These are phyloP conservation scores for Miscanthus lutarioriparius DNA, from an alignment of 176 grass and related monocot species.

Conservation along the genomic window DNA sequence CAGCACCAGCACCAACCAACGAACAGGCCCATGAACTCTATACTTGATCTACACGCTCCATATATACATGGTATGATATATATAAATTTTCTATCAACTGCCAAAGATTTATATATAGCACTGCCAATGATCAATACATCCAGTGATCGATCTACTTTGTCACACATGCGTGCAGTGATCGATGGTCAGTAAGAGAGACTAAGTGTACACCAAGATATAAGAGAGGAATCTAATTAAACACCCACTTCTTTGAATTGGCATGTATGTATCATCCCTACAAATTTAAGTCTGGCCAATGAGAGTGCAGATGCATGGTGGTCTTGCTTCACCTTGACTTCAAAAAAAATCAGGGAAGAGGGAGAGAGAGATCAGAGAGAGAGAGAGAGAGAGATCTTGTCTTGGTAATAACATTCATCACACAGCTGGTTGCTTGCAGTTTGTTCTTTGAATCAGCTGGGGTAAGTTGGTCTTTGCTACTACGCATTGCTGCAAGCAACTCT, in stretches of 20 bases:
- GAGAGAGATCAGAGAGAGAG: background rate
- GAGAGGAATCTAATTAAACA: background rate
- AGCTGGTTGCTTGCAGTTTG: slow-evolving; percentile 6
- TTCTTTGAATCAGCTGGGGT: background rate
- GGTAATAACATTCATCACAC: background rate
- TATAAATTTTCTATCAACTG: background rate
- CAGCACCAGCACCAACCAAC: too few species aligned
- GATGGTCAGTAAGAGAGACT: too few species aligned
- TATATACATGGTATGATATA: background rate
- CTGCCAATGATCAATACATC: background rate
- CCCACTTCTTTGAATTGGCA: background rate
- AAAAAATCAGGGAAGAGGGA: background rate
- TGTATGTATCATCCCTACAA: background rate
- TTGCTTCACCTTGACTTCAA: background rate
- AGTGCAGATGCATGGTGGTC: background rate
- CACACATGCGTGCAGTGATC: too few species aligned
- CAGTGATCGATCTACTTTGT: background rate
- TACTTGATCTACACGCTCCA: background rate
- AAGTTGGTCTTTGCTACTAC: background rate
- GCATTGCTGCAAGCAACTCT: background rate
- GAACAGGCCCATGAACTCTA: background rate
- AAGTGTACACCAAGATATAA: too few species aligned
- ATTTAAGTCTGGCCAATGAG: background rate
- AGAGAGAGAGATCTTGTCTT: background rate
- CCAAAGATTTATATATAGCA: background rate